These are phyloP conservation scores for Globisporangium carolinianum DNA, from an alignment of 352 stramenopile species.

Conservation along the genomic window DNA sequence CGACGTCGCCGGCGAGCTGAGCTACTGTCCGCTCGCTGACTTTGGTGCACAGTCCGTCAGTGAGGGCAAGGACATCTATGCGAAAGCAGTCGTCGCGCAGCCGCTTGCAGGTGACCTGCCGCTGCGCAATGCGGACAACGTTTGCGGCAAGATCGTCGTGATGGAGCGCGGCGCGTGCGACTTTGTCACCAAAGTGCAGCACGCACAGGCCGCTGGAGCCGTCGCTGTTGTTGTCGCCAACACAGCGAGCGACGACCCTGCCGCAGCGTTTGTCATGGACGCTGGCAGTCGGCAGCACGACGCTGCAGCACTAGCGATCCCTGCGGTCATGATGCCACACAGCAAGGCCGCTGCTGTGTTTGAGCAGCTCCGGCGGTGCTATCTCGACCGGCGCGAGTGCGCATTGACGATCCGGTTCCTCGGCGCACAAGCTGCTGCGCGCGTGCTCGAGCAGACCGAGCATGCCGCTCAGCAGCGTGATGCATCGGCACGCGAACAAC, in stretches of 20 bases:
- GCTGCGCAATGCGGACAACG: slow-evolving; percentile 40
- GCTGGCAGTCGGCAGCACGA: slow-evolving; percentile 24
- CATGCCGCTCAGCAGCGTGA: slow-evolving; percentile 16
- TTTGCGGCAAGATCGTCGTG: slow-evolving; percentile 50
- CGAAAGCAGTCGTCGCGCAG: slow-evolving; percentile 44
- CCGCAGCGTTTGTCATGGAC: slow-evolving; percentile 69
- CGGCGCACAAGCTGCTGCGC: slow-evolving; percentile 37
- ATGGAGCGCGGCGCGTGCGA: slow-evolving; percentile 64
- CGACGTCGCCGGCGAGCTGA: slow-evolving; percentile 42
- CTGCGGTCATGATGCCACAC: slow-evolving; percentile 55
- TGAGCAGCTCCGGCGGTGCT: slow-evolving; percentile 39
- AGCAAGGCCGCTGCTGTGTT: slow-evolving; percentile 37
- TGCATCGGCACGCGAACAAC: slow-evolving; percentile 16
- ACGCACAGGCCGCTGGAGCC: slow-evolving; percentile 60
- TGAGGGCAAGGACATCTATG: slow-evolving; percentile 46
- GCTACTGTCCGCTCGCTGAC: slow-evolving; percentile 63
- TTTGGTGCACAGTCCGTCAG: slow-evolving; percentile 38
- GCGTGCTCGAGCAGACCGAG: slow-evolving; percentile 47
- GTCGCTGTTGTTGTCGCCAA: slow-evolving; percentile 68
- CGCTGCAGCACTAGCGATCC: slow-evolving; percentile 29
- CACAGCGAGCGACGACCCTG: slow-evolving; percentile 15
- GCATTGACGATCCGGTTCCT: slow-evolving; percentile 51
- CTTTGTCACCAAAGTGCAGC: slow-evolving; percentile 71
- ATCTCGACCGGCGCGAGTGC: slow-evolving; percentile 34
- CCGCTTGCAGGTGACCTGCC: slow-evolving; percentile 41